Percentiles rank a stretch among this genome's conserved stretches.
Conservation (phyloP, 2,329 filamentous ascomycete genomes). For the Fusarium oxysporum region DNA sequence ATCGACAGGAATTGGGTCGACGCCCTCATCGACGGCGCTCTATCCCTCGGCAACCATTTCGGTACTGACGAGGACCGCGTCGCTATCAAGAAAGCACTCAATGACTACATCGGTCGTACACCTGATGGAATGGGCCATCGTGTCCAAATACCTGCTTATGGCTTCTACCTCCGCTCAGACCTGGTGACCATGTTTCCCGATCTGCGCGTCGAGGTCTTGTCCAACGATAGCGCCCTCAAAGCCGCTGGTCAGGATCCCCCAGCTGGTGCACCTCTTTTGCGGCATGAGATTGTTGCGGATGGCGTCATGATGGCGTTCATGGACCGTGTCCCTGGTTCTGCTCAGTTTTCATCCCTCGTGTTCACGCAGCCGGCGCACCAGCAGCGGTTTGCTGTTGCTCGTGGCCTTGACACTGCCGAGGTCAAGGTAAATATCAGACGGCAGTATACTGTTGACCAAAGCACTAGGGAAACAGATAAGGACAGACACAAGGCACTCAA, state of each 20-base stretch:
- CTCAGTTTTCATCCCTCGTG: not conserved
- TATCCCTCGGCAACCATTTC: conserved; percentile 55
- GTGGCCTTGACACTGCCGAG: not conserved
- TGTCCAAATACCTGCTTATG: conserved; percentile 51
- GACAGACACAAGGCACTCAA: not conserved
- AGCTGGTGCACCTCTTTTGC: not conserved
- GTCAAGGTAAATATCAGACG: not conserved
- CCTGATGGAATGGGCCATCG: conserved; percentile 2
- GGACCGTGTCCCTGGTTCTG: not conserved
- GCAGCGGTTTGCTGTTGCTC: not conserved
- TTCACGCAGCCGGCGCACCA: not conserved
- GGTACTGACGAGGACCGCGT: conserved; percentile 45
- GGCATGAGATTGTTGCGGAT: conserved; percentile 1
- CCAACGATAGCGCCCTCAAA: not conserved
- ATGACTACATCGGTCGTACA: conserved; percentile 45
- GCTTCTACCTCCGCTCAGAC: conserved; percentile 54
- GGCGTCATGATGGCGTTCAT: not conserved
- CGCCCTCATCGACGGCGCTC: conserved; percentile 57
- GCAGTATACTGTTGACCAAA: not conserved
- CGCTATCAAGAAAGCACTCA: conserved; percentile 46
- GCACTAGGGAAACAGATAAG: not conserved
- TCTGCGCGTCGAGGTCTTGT: conserved; percentile 23
- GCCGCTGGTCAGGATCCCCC: not conserved
- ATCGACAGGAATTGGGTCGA: conserved; percentile 59
- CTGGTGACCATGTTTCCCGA: conserved; percentile 54